These are phyloP conservation scores for Venturia carpophila DNA, from an alignment of 2,329 filamentous ascomycete genomes.

Conservation along the genomic window DNA sequence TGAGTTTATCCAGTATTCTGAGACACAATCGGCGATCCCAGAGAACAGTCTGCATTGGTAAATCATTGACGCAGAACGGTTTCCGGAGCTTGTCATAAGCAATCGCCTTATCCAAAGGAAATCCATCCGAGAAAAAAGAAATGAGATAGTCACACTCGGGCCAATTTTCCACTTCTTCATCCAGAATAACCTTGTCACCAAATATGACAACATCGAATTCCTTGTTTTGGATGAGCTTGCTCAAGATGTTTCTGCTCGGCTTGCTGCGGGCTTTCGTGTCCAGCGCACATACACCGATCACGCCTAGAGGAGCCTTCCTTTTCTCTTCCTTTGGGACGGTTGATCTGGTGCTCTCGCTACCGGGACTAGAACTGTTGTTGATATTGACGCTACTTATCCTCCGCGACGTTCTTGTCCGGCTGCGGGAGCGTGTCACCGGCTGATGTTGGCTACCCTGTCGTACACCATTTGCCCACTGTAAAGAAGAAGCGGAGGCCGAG, in stretches of 20 bases:
- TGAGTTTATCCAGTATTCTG: constrained; percentile 77
- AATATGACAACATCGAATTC: constrained; percentile 98
- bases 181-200: constrained; percentile 96
- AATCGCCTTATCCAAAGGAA: constrained; percentile 93
- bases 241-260: constrained; percentile 91
- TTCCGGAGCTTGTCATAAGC: constrained; percentile 88
- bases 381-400: constrained; percentile 74
- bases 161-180: constrained; percentile 96
- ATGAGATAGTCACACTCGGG: constrained; percentile 94
- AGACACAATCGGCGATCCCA: constrained; percentile 94
- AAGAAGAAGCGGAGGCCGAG: constrained; percentile 4
- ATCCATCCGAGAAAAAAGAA: constrained; percentile 96
- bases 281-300: constrained; percentile 88
- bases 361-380: constrained; percentile 74
- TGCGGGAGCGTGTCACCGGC: constrained; percentile 29
- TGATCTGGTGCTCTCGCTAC: constrained; percentile 52
- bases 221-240: constrained; percentile 77
- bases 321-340: constrained; percentile 27
- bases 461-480: constrained; percentile 13
- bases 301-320: constrained; percentile 45
- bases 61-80: constrained; percentile 94
- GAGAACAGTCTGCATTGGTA: constrained; percentile 93
- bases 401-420: constrained; percentile 50
- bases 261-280: constrained; percentile 96
- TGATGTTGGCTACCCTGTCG: constrained; percentile 4